Percentiles rank a stretch among this genome's conserved stretches.
phyloP scores from a whole-genome alignment of 2,329 filamentous ascomycete species.

The Colletotrichum sp. region DNA sequence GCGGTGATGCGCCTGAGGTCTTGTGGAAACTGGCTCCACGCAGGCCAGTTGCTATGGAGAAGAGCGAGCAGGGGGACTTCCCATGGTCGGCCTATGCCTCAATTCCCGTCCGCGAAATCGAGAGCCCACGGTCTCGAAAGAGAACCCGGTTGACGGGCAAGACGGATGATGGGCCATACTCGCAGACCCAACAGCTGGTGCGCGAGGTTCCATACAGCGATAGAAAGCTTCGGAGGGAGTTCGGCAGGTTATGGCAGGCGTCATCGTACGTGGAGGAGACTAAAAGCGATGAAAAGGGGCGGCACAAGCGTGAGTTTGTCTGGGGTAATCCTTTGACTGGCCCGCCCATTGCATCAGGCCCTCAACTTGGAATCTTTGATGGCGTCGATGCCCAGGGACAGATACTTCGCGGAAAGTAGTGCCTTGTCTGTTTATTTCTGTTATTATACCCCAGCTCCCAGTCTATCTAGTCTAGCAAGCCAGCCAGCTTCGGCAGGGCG shows the following conservation, averaged over 20 bases:
- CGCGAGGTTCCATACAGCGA: conserved; percentile 28
- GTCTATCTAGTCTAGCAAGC: conserved; percentile 31
- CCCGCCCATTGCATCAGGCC: conserved; percentile 32
- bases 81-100: conserved; percentile 49
- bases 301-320: conserved; percentile 37
- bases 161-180: conserved; percentile 41
- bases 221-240: conserved; percentile 53
- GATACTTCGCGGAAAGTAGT: not conserved
- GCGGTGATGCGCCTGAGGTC: conserved; percentile 40
- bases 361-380: conserved; percentile 52
- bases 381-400: conserved; percentile 40
- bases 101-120: conserved; percentile 40
- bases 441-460: conserved; percentile 23
- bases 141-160: conserved; percentile 40
- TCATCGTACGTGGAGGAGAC: conserved; percentile 44
- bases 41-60: conserved; percentile 31
- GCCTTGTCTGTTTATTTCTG: not conserved
- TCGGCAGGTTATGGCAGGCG: conserved; percentile 49
- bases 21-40: conserved; percentile 44
- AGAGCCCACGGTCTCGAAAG: conserved; percentile 38
- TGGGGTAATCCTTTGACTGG: conserved; percentile 48
- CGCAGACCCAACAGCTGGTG: conserved; percentile 28
- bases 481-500: conserved; percentile 64
- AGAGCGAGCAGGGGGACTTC: conserved; percentile 28
- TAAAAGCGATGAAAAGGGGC: conserved; percentile 24